Base-by-base conservation (phyloP, 2,329 filamentous ascomycete species). In the Pseudocercospora fuligena region DNA sequence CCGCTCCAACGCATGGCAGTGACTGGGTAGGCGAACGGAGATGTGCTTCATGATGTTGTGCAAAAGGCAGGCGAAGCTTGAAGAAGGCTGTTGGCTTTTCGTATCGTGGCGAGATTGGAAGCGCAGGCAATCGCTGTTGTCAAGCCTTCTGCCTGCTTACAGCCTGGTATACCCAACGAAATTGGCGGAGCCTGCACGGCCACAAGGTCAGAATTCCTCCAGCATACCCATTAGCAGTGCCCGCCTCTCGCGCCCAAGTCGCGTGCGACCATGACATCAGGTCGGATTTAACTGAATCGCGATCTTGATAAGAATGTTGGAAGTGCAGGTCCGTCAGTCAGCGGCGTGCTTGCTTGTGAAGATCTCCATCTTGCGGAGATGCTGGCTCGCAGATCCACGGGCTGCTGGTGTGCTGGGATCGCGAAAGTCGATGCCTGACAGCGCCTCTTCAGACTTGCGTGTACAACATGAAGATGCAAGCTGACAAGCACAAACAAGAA, bases 361-460 rank as follows among this genome's bases (percentile, higher is more conserved):
- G 40, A 46, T 46, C 40, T 46, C 40, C 40, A 46, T 46, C 19
- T 46, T 46, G 40, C 40, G 40, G 40, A 46, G 19, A 16, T 19
- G 40, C 40, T 16, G 19, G 40, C 40, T 46, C 19, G 40, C 40
- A 46, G 40, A 46, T 46, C 40, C 40, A 19, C 40, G 40, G 40
- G 40, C 40, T 16, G 40, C 19, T 46, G 40, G 19, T 6, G 16
- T 16, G 40, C 19, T 46, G 40, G 19, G 40, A 46, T 54, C 49
- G 49, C 29, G n/a, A 31, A 31, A 31, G 29, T 31, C 49, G 23
- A 25, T 54, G 49, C 12, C 14, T 25, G 19, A 14, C 49, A 54
- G 49, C 49, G 49, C 49, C 49, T 54, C 19, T 29, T 25, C 16
- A 54, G 14, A 54, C 49, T 54, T 56, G 51, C 51, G 21, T 31